These are phyloP conservation scores for Colletotrichum chlorophyti DNA, from an alignment of 2,329 filamentous ascomycete species.

Conservation along the genomic window DNA sequence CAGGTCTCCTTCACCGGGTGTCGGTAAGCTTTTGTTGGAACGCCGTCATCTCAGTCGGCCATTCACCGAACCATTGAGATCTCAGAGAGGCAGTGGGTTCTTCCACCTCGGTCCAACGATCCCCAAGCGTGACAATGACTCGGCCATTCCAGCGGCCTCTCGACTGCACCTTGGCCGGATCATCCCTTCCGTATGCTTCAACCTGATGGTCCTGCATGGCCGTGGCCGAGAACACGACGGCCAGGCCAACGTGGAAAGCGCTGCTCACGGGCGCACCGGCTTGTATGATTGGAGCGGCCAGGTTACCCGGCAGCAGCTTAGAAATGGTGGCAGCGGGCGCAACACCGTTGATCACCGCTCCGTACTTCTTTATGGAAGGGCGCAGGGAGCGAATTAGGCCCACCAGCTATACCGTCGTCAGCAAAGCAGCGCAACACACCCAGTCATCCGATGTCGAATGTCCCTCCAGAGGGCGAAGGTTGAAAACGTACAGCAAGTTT, in stretches of 20 bases:
- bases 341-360: slow-evolving; percentile 42
- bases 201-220: slow-evolving; percentile 40
- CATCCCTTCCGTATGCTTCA: slow-evolving; percentile 44
- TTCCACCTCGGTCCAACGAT: slow-evolving; percentile 44
- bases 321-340: slow-evolving; percentile 44
- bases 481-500: slow-evolving; percentile 22
- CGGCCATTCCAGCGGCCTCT: slow-evolving; percentile 41
- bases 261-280: slow-evolving; percentile 41
- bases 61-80: slow-evolving; percentile 40
- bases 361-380: not conserved
- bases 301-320: slow-evolving; percentile 36
- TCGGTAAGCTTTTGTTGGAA: not conserved
- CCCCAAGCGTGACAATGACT: slow-evolving; percentile 42
- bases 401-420: not conserved
- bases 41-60: slow-evolving; percentile 31
- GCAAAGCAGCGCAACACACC: not conserved
- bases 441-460: slow-evolving; percentile 34
- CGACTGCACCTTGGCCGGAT: slow-evolving; percentile 9
- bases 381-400: not conserved
- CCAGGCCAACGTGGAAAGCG: slow-evolving; percentile 41
- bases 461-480: slow-evolving; percentile 24
- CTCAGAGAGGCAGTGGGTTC: slow-evolving; percentile 33
- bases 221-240: slow-evolving; percentile 44
- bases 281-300: slow-evolving; percentile 38
- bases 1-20: not conserved